phyloP scores from a whole-genome alignment of 257 asterid genomes.

The Solanum commersonii region DNA sequence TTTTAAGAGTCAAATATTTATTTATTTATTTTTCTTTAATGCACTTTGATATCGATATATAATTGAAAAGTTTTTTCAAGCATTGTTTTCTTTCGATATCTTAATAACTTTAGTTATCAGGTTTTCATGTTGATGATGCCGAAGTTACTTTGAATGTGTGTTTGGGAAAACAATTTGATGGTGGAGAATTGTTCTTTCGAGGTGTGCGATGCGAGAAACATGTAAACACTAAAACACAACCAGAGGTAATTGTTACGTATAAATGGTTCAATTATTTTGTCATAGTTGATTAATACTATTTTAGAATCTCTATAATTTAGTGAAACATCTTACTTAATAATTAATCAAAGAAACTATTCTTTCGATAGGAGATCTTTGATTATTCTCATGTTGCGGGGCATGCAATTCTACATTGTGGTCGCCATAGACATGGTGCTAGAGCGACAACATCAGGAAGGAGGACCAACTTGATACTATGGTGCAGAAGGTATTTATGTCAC shows the following conservation, averaged over 20 bases:
- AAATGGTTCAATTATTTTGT: not conserved
- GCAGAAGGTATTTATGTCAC: slow-evolving; percentile 58
- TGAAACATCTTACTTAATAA: too few species aligned
- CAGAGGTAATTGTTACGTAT: slow-evolving; percentile 36
- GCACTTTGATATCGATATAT: too few species aligned
- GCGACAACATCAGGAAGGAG: slow-evolving; percentile 84
- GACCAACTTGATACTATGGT: slow-evolving; percentile 74
- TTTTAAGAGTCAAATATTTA: not conserved
- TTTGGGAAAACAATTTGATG: slow-evolving; percentile 78
- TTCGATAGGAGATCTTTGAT: slow-evolving; percentile 59
- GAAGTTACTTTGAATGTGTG: slow-evolving; percentile 95
- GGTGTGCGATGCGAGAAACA: slow-evolving; percentile 92
- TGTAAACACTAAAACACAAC: slow-evolving; percentile 73
- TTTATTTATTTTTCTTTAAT: too few species aligned
- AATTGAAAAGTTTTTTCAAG: too few species aligned
- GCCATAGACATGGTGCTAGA: slow-evolving; percentile 98
- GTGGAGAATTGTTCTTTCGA: slow-evolving; percentile 88
- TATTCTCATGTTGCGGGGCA: slow-evolving; percentile 67
- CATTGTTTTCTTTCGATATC: not conserved
- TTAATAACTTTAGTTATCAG: slow-evolving; percentile 13
- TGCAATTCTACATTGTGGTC: slow-evolving; percentile 90
- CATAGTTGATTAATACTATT: not conserved
- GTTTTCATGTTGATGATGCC: slow-evolving; percentile 96
- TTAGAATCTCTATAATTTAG: not conserved
- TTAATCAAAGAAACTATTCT: not conserved